Evolutionary conservation across 2,329 filamentous ascomycete species (phyloP), one percentile per base, ranked within the genome.

Genomic region (Intubia oerlemansii): DNA sequence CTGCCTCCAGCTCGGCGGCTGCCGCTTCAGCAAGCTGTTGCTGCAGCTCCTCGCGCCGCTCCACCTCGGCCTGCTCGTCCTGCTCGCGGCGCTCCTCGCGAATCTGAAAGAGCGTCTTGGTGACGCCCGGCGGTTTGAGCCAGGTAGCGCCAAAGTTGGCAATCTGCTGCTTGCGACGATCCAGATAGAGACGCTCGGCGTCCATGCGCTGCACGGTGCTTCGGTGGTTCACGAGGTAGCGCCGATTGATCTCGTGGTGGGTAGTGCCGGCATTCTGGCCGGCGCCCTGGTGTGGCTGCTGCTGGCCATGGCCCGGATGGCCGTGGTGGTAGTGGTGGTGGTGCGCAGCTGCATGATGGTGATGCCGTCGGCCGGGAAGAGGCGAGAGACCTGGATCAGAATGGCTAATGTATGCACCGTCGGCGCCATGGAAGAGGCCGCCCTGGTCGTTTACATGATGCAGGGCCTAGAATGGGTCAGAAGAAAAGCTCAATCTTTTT

Each of bases 71-170:
- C 34, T 84, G 78, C 49, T 98, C 88, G 45, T 85, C 75, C 31
- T 78, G 66, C 54, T 98, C 88, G 9, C 77, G 66, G 39, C 74
- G 70, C 54, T 98, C 88, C 51, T 98, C 88, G 24, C 77, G 73
- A 52, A 82, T 67, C 36, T 90, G 82, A 45, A 90, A 74, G 34
- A 92, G 67, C 1, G 85, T 92, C 58, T 95, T 98, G 32, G 69
- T 49, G 31, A 92, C 63, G 7, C 85, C 88, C 0, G 81, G 82
- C 0, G 88, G 88, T 33, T 76, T 78, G 32, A 98, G 72, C 88
- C 88, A 98, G 25, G 66, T 66, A 38, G 73, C 77, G 34, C 88
- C 88, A 45, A 90, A 93, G 42, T 82, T 78, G 27, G 76, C 67
- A 17, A 95, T 75, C 39, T 85, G 81, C 27, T 67, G 54, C 43